Evolutionary conservation across 192 early-diverging fungal species (phyloP).

Genomic region (Jimgerdemannia lactiflua): DNA sequence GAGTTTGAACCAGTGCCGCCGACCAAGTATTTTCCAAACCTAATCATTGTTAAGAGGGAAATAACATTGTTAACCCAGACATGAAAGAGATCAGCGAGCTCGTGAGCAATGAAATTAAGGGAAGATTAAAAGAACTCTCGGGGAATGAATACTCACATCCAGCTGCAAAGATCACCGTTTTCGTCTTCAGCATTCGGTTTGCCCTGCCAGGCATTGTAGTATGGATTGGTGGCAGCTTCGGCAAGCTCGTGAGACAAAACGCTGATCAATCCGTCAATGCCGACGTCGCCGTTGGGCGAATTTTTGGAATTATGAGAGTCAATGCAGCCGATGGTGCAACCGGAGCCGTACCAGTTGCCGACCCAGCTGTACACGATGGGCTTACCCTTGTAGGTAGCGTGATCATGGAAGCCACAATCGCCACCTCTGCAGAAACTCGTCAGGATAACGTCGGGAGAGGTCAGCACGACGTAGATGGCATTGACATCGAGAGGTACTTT

Average conservation of each 20-base stretch:
- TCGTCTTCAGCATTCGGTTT: slow-evolving; percentile 6
- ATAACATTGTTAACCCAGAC: too few relatives aligned
- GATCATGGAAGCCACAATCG: slow-evolving; percentile 11
- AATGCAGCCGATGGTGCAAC: slow-evolving; percentile 1
- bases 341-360: not conserved
- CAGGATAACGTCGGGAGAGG: slow-evolving; percentile 8
- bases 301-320: slow-evolving; percentile 7
- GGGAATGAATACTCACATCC: not conserved
- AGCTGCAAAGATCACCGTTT: slow-evolving; percentile 29
- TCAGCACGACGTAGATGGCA: slow-evolving; percentile 10
- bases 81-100: too few relatives aligned
- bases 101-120: too few relatives aligned
- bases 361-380: slow-evolving; percentile 11
- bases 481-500: slow-evolving; percentile 10
- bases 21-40: too few relatives aligned
- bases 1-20: too few relatives aligned
- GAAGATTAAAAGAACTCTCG: too few relatives aligned
- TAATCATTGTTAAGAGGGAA: too few relatives aligned
- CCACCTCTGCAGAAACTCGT: slow-evolving; percentile 10
- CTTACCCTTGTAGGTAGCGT: not conserved
- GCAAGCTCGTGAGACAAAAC: slow-evolving; percentile 29
- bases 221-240: slow-evolving; percentile 26
- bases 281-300: slow-evolving; percentile 27
- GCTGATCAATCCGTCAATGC: slow-evolving; percentile 29
- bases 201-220: slow-evolving; percentile 24